Percentiles rank a stretch among this genome's conserved stretches.
Conservation (phyloP, 2,329 filamentous ascomycete genomes). For the Cryphonectria radicalis region DNA sequence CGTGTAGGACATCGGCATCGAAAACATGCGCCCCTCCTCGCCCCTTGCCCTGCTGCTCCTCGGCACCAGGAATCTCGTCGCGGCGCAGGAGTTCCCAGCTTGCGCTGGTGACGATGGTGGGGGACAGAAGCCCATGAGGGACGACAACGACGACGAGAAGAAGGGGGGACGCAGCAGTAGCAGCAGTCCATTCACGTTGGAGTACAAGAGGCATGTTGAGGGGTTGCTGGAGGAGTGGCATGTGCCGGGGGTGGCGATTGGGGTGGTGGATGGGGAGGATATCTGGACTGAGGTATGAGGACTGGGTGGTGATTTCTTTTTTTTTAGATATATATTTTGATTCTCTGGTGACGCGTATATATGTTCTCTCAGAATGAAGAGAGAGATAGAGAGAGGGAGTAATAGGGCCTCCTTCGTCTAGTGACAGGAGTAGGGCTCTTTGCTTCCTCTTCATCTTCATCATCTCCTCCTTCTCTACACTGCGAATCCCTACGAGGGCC, state of each 20-base stretch:
- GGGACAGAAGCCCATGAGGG: constrained; percentile 7
- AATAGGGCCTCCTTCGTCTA: no score
- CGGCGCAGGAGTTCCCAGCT: neutral
- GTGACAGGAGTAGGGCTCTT: neutral
- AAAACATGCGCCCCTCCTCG: neutral
- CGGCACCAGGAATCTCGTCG: neutral
- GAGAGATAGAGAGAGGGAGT: neutral
- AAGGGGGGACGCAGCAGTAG: neutral
- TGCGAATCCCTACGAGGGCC: no score
- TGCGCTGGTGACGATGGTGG: neutral
- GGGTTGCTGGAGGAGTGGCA: constrained; percentile 45
- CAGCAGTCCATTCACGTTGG: constrained; percentile 28
- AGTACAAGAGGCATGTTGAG: constrained; percentile 30
- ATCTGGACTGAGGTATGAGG: constrained; percentile 44
- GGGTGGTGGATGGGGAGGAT: constrained; percentile 50
- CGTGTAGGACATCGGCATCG: neutral
- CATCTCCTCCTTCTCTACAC: no score
- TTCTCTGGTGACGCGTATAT: neutral
- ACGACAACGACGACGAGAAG: neutral
- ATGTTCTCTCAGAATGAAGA: neutral
- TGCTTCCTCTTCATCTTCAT: no score
- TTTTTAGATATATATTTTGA: neutral
- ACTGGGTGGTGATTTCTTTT: neutral
- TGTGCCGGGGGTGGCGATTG: constrained; percentile 54
- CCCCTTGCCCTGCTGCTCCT: neutral